Percentiles rank a stretch among this genome's conserved stretches.
These are phyloP conservation scores for Arthrobotrys megalospora DNA, from an alignment of 2,329 filamentous ascomycete genomes.

Conservation along the genomic window DNA sequence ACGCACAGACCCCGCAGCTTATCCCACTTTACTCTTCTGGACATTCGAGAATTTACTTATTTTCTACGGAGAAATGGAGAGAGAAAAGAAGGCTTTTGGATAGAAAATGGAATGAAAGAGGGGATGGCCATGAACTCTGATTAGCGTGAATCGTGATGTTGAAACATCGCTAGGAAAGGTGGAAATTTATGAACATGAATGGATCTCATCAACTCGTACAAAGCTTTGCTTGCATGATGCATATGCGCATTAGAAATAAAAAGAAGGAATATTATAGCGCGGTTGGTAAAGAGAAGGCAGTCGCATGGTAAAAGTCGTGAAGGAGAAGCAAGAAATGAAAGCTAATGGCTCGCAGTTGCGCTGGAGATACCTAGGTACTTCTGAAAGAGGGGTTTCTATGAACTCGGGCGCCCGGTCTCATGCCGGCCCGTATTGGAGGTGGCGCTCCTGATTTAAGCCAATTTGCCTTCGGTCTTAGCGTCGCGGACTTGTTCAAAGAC, in stretches of 20 bases:
- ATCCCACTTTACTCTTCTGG: slow-evolving; percentile 34
- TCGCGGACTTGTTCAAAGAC: slow-evolving; percentile 96
- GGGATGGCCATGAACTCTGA: slow-evolving; percentile 38
- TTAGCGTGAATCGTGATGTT: slow-evolving; percentile 30
- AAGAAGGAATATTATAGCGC: slow-evolving; percentile 31
- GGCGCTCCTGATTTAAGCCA: slow-evolving; percentile 65
- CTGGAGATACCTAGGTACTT: slow-evolving; percentile 16
- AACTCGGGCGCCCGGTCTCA: slow-evolving; percentile 7
- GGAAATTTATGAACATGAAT: slow-evolving; percentile 61
- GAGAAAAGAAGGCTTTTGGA: slow-evolving; percentile 1
- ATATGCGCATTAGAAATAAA: slow-evolving; percentile 47
- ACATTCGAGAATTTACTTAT: slow-evolving; percentile 16
- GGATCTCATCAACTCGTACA: slow-evolving; percentile 61
- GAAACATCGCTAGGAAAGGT: slow-evolving; percentile 40
- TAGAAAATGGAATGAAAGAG: slow-evolving; percentile 39
- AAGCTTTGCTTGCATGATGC: slow-evolving; percentile 61
- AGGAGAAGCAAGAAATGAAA: slow-evolving; percentile 39
- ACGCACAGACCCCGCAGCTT: slow-evolving; percentile 61
- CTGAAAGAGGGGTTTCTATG: slow-evolving; percentile 6
- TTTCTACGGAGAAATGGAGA: slow-evolving; percentile 28
- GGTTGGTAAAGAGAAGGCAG: slow-evolving; percentile 29
- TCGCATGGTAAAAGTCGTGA: slow-evolving; percentile 36
- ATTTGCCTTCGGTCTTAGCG: slow-evolving; percentile 81
- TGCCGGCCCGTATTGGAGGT: neutral
- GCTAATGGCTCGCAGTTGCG: slow-evolving; percentile 25